Conservation (phyloP, 2,329 filamentous ascomycete species). For the Escovopsis weberi region DNA sequence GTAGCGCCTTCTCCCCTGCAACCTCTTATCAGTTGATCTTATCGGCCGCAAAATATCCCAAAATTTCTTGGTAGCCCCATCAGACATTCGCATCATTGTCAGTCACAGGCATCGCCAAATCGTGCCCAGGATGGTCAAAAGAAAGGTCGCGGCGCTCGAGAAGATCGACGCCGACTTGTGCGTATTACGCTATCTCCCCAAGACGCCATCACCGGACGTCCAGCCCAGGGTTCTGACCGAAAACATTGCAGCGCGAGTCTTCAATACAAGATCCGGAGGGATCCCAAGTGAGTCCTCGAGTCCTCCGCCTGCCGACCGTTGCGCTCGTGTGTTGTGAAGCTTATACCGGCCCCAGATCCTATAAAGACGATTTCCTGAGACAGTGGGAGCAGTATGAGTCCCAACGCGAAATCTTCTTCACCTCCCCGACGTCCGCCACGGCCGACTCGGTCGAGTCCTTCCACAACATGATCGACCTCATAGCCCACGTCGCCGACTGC, state of each 20-base stretch:
- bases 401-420: constrained; percentile 80
- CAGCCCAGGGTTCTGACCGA: constrained; percentile 9
- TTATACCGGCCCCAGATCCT: constrained; percentile 43
- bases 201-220: no score
- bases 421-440: constrained; percentile 64
- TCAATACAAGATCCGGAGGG: constrained; percentile 80
- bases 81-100: background rate
- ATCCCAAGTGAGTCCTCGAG: constrained; percentile 49
- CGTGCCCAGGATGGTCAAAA: constrained; percentile 52
- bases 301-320: background rate
- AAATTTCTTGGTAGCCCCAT: constrained; percentile 1
- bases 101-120: background rate
- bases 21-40: background rate
- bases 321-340: background rate
- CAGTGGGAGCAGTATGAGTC: constrained; percentile 88
- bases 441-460: constrained; percentile 70
- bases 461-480: constrained; percentile 82
- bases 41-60: background rate
- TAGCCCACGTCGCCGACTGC: constrained; percentile 86
- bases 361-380: constrained; percentile 74
- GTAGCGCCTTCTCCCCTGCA: no score
- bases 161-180: constrained; percentile 86
- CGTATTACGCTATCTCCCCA: constrained; percentile 10
- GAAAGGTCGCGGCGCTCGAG: constrained; percentile 82
- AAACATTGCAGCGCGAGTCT: constrained; percentile 51